Evolutionary conservation across 208 protist species (phyloP).

Genomic region (Leishmania guyanensis): DNA sequence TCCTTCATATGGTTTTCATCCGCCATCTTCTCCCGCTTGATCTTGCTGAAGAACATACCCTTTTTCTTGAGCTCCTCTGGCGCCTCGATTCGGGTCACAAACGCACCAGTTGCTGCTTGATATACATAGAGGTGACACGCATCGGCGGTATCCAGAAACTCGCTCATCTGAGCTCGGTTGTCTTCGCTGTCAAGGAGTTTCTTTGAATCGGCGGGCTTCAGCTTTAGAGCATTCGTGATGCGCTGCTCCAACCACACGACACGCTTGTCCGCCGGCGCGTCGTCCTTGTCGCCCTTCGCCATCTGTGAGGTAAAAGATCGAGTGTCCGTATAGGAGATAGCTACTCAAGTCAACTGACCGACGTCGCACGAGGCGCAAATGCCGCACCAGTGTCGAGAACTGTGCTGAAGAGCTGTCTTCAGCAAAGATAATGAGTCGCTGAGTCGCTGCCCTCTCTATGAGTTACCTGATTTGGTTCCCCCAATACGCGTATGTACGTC

Average conservation of each 20-base stretch:
- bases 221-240: constrained; percentile 78
- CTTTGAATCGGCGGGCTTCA: constrained; percentile 91
- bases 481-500: not conserved
- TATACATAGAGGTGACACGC: constrained; percentile 92
- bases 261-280: constrained; percentile 90
- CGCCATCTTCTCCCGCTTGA: constrained; percentile 90
- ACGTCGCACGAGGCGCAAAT: not conserved
- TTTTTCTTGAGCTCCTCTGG: constrained; percentile 92
- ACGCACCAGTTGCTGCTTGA: constrained; percentile 66
- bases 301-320: constrained; percentile 28
- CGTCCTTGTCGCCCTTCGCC: constrained; percentile 91
- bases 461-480: not conserved
- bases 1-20: constrained; percentile 90
- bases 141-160: constrained; percentile 94
- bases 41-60: constrained; percentile 91
- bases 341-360: not conserved
- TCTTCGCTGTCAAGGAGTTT: constrained; percentile 93
- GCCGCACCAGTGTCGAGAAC: no score
- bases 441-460: not conserved
- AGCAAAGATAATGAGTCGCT: not conserved
- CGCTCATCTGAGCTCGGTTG: constrained; percentile 86
- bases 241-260: constrained; percentile 92
- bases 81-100: constrained; percentile 84
- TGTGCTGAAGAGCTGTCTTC: not conserved
- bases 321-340: not conserved